phyloP scores from a whole-genome alignment of 768 basidiomycete genomes.

The Lyophyllum decastes region DNA sequence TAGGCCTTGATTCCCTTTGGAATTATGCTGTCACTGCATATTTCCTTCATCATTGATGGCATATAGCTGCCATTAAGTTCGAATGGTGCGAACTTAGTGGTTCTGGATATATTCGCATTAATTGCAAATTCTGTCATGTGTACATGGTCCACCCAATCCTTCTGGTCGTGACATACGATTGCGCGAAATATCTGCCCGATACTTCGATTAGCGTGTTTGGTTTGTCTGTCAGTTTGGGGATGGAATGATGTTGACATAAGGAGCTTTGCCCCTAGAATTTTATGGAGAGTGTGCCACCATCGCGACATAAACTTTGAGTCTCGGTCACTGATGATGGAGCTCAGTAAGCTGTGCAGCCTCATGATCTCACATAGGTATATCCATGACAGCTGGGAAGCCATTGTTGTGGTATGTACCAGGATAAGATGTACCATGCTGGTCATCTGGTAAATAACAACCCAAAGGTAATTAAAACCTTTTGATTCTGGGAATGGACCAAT shows the following conservation, averaged over 20 bases:
- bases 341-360: constrained; percentile 25
- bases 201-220: neutral
- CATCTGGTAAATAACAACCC: constrained; percentile 24
- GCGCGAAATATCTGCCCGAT: neutral
- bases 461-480: constrained; percentile 22
- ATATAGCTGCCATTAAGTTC: neutral
- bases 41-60: neutral
- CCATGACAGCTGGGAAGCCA: constrained; percentile 21
- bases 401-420: constrained; percentile 17
- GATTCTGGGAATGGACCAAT: constrained; percentile 21
- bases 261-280: constrained; percentile 6
- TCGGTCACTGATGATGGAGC: constrained; percentile 28
- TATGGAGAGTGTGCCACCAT: constrained; percentile 28
- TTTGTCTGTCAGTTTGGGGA: constrained; percentile 1
- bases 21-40: neutral
- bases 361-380: constrained; percentile 24
- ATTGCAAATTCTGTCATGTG: too few species aligned
- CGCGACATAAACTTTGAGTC: constrained; percentile 34
- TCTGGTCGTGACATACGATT: neutral
- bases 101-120: neutral
- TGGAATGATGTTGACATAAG: neutral
- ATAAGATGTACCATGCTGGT: constrained; percentile 5
- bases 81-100: neutral
- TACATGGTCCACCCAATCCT: too few species aligned
- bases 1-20: neutral